Conservation (phyloP, 306 rosid species). For the Sicyos baderoa region DNA sequence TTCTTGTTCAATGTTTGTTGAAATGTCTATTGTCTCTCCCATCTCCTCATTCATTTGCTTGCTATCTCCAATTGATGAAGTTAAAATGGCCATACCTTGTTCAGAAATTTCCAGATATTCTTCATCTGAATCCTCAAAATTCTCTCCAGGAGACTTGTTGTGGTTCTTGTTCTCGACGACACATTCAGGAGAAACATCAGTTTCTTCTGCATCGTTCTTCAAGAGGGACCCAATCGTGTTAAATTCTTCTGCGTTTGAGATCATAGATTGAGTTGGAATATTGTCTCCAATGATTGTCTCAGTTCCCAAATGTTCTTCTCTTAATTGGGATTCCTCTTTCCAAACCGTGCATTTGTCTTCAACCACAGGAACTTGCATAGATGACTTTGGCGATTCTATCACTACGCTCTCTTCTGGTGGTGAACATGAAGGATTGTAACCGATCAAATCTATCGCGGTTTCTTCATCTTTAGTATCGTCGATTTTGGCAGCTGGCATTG, state of each 20-base stretch:
- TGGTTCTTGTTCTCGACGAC: constrained; percentile 20
- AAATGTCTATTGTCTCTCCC: constrained; percentile 15
- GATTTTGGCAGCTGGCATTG: background rate
- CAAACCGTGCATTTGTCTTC: constrained; percentile 29
- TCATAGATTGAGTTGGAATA: constrained; percentile 26
- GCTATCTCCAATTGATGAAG: constrained; percentile 20
- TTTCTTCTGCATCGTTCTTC: constrained; percentile 18
- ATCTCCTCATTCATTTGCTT: constrained; percentile 17
- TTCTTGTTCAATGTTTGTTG: constrained; percentile 16
- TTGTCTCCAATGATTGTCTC: constrained; percentile 25
- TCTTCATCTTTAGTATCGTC: background rate
- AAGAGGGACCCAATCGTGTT: background rate
- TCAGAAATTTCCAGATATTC: constrained; percentile 24
- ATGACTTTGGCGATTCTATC: constrained; percentile 12
- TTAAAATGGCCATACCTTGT: constrained; percentile 20
- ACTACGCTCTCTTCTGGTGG: constrained; percentile 24
- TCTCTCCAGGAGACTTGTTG: constrained; percentile 30
- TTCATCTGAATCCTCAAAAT: constrained; percentile 18
- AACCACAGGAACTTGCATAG: constrained; percentile 22
- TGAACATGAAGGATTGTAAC: constrained; percentile 23
- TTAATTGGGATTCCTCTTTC: constrained; percentile 24
- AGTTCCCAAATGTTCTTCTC: constrained; percentile 24
- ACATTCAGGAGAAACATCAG: constrained; percentile 14
- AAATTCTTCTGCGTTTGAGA: background rate
- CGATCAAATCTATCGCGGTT: constrained; percentile 6